A percentile compares a stretch with the other conserved stretches of the same genome.
These are phyloP conservation scores for Clitoria ternatea DNA, from an alignment of 306 rosid species.

Conservation along the genomic window DNA sequence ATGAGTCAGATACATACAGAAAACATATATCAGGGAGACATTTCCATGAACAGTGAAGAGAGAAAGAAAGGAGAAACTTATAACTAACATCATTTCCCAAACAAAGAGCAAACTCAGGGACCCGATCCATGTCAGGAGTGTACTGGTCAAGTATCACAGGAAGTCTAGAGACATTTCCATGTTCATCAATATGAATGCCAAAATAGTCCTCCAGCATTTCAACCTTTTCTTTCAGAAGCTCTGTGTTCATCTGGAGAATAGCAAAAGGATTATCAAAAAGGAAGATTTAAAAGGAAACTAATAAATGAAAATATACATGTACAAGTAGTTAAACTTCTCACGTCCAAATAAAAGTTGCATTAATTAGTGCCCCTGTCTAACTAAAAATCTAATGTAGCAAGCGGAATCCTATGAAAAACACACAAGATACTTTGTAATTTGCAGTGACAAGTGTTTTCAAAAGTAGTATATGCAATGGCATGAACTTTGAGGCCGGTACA, in stretches of 20 bases:
- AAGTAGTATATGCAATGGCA: neutral
- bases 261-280: slow-evolving; percentile 20
- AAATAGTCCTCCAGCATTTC: slow-evolving; percentile 70
- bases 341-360: neutral
- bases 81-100: slow-evolving; percentile 86
- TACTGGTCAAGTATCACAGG: slow-evolving; percentile 91
- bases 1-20: neutral
- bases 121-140: slow-evolving; percentile 93
- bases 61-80: slow-evolving; percentile 1
- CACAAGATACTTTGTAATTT: neutral
- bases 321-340: slow-evolving; percentile 3
- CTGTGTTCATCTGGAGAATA: slow-evolving; percentile 62
- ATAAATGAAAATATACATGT: neutral
- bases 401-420: neutral
- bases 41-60: slow-evolving; percentile 7
- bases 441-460: neutral
- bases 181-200: slow-evolving; percentile 58
- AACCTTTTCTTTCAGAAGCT: slow-evolving; percentile 64
- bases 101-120: slow-evolving; percentile 75
- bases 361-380: neutral
- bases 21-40: neutral
- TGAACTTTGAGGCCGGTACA: too few species aligned
- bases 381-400: neutral
- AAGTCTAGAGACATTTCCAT: slow-evolving; percentile 75
- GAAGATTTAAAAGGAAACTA: slow-evolving; percentile 7